These are phyloP conservation scores for Prillingera fragicola DNA, from an alignment of 1,284 basidiomycete species.

Conservation along the genomic window DNA sequence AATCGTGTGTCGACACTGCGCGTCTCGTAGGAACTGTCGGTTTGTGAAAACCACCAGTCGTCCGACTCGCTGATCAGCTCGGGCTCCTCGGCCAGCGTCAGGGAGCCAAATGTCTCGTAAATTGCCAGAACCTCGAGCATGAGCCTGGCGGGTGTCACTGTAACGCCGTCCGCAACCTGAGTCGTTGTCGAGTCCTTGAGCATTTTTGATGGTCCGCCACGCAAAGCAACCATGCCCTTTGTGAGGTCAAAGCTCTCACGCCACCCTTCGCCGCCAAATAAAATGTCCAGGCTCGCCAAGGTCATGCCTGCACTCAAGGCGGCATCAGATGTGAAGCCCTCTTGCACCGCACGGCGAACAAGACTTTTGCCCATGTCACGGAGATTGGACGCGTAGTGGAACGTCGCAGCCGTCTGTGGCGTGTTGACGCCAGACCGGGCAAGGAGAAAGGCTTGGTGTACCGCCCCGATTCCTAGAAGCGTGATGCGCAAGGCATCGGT, in stretches of 20 bases:
- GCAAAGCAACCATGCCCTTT: slow-evolving; percentile 49
- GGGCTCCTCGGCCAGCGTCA: slow-evolving; percentile 50
- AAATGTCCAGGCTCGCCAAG: slow-evolving; percentile 51
- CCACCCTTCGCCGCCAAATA: slow-evolving; percentile 51
- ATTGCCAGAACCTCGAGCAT: slow-evolving; percentile 53
- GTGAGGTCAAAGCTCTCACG: slow-evolving; percentile 50
- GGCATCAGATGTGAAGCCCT: slow-evolving; percentile 44
- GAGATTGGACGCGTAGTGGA: slow-evolving; percentile 37
- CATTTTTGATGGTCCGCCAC: slow-evolving; percentile 47
- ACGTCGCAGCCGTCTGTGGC: slow-evolving; percentile 36
- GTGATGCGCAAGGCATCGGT: slow-evolving; percentile 48
- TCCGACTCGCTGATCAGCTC: slow-evolving; percentile 47
- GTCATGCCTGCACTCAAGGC: slow-evolving; percentile 49
- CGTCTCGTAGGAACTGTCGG: slow-evolving; percentile 41
- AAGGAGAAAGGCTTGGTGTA: slow-evolving; percentile 49
- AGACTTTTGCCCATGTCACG: slow-evolving; percentile 39
- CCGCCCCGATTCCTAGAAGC: slow-evolving; percentile 48
- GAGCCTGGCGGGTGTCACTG: slow-evolving; percentile 48
- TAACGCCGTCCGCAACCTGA: slow-evolving; percentile 41
- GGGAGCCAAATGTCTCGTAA: slow-evolving; percentile 52
- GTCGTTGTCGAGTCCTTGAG: slow-evolving; percentile 33
- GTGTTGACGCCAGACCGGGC: slow-evolving; percentile 37
- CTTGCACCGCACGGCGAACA: slow-evolving; percentile 26
- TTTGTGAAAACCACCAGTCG: slow-evolving; percentile 52
- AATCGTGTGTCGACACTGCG: slow-evolving; percentile 53